Base-by-base conservation (phyloP, 73 alveolate species). In the Paraurostyla sp. region DNA sequence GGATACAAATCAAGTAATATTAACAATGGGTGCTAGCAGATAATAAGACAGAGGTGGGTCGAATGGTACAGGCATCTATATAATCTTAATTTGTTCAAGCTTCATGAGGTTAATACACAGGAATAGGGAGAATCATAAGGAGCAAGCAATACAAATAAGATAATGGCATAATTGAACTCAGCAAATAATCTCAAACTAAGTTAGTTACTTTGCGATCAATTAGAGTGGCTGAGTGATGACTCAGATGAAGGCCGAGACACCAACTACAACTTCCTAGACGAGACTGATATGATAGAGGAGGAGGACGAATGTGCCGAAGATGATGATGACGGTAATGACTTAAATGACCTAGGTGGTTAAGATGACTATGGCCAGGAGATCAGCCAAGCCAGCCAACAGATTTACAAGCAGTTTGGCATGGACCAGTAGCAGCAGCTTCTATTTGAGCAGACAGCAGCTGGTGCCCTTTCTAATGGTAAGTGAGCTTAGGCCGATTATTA, bases 271-370 rank as follows among this genome's bases (percentile, higher is more conserved):
- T 38, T 65, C 6, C 36, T 65, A 22, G 82, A 65, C 41, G 82
- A 65, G 25, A 65, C 82, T 1, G 82, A 65, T 38, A 65, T 65
- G 82, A 65, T 65, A 38, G 82, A 65, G 25, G 82, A 65, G 32
- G 82, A 65, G 23, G 82, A 65, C 41, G 82, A 65, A 65, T 65
- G 82, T 65, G 82, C 82, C 13, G 82, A 65, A 22, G 82, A 65
- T 40, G 82, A 65, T 35, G 82, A 65, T 2, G 82, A 65, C n/a
- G n/a, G n/a, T n/a, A n/a, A n/a, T n/a, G n/a, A n/a, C n/a, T n/a
- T n/a, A n/a, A n/a, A n/a, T n/a, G n/a, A n/a, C n/a, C n/a, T n/a
- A 7, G 82, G 41, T 15, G 82, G 82, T 18, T 32, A 40, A 13
- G 82, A 65, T 11, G 82, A 65, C 0, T 65, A 65, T 40, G 82